These are phyloP conservation scores for Graphiopsis chlorocephala DNA, from an alignment of 2,329 filamentous ascomycete genomes.

Conservation along the genomic window DNA sequence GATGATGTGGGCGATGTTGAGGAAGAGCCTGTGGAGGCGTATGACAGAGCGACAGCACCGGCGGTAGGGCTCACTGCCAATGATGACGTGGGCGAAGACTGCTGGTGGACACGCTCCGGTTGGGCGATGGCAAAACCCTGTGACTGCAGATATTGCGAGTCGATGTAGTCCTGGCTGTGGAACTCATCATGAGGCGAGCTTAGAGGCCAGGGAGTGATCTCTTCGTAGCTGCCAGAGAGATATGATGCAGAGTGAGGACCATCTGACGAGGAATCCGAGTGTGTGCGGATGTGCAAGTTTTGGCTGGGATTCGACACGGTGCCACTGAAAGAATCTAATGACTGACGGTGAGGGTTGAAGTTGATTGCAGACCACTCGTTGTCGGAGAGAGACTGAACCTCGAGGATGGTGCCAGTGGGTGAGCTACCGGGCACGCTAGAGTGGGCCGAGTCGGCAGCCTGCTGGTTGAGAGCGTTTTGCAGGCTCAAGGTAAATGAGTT, in stretches of 20 bases:
- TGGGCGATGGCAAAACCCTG: constrained; percentile 23
- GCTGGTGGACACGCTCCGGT: constrained; percentile 30
- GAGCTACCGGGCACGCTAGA: constrained; percentile 56
- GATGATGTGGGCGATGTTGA: constrained; percentile 35
- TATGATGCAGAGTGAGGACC: constrained; percentile 53
- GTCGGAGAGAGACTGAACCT: constrained; percentile 86
- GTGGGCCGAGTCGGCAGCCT: constrained; percentile 37
- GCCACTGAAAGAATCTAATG: constrained; percentile 59
- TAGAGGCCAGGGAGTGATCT: constrained; percentile 68
- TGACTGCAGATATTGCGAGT: constrained; percentile 52
- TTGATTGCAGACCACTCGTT: constrained; percentile 78
- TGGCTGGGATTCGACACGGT: constrained; percentile 91
- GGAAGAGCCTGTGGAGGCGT: constrained; percentile 28
- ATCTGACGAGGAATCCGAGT: constrained; percentile 77
- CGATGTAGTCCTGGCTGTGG: constrained; percentile 60
- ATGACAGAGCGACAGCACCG: constrained; percentile 20
- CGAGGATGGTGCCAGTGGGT: constrained; percentile 75
- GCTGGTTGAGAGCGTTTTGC: constrained; percentile 49
- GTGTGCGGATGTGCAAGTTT: constrained; percentile 81
- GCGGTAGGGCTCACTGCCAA: constrained; percentile 30
- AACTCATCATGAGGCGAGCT: constrained; percentile 81
- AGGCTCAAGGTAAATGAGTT: constrained; percentile 47
- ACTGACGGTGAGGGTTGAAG: constrained; percentile 46
- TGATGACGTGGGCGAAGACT: constrained; percentile 29
- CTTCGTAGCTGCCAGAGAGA: constrained; percentile 77